Conservation (phyloP, 73 alveolate genomes). For the Paramecium octaurelia region DNA sequence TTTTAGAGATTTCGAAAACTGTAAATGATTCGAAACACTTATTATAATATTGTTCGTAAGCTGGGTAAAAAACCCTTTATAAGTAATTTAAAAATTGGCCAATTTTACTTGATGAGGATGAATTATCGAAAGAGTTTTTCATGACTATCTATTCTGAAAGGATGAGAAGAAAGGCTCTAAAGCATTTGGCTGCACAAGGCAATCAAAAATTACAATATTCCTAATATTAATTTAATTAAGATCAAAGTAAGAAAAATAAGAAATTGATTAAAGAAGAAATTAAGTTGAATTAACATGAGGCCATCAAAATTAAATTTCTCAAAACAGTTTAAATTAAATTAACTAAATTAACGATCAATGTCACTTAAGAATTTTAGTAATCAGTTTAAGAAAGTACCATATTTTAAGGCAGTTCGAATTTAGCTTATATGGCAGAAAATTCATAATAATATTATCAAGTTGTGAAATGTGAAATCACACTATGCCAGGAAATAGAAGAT, state of each 20-base stretch:
- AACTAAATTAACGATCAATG: not conserved
- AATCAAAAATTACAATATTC: not conserved
- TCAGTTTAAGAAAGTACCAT: not conserved
- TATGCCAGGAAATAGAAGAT: not conserved
- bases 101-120: not conserved
- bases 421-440: not conserved
- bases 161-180: not conserved
- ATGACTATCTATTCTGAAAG: not conserved
- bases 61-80: not conserved
- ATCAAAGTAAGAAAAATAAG: not conserved
- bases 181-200: not conserved
- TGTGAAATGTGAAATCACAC: not conserved
- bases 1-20: not conserved
- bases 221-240: not conserved
- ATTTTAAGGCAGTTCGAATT: not conserved
- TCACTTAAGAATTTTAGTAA: not conserved
- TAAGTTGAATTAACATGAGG: not conserved
- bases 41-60: not conserved
- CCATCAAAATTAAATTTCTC: not conserved
- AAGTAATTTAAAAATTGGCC: not conserved
- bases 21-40: not conserved
- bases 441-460: not conserved
- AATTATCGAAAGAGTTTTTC: not conserved
- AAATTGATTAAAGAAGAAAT: not conserved
- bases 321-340: not conserved